Percentiles rank a stretch among this genome's conserved stretches.
Conservation (phyloP, 371 early-diverging fungal species). For the Amoeboaphelidium occidentale region DNA sequence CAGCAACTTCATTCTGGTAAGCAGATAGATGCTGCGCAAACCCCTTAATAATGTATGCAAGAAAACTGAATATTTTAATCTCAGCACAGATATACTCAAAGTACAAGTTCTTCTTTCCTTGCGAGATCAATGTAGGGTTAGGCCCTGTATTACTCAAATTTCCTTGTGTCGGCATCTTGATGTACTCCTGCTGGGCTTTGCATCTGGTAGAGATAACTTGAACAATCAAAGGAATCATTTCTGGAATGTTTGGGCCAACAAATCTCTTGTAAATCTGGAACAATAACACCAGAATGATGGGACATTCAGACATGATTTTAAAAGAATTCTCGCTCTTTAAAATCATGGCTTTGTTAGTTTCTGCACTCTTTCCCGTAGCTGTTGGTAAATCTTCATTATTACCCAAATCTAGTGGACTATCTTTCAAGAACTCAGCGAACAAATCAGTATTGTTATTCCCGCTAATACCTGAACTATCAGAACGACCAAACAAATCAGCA, state of each 20-base stretch:
- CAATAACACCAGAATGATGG: constrained; percentile 83
- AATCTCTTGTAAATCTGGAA: constrained; percentile 61
- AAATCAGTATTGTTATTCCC: too few relatives aligned
- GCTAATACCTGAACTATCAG: too few relatives aligned
- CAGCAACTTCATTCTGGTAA: constrained; percentile 56
- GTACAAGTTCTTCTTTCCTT: too few relatives aligned
- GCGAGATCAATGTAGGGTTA: too few relatives aligned
- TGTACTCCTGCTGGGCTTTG: background rate
- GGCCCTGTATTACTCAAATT: too few relatives aligned
- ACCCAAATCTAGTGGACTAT: too few relatives aligned
- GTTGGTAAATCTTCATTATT: background rate
- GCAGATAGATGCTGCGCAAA: constrained; percentile 39
- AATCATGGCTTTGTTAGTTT: constrained; percentile 23
- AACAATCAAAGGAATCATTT: constrained; percentile 68
- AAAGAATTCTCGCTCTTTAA: constrained; percentile 62
- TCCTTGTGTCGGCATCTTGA: too few relatives aligned
- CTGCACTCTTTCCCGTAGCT: constrained; percentile 6
- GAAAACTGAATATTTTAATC: constrained; percentile 69
- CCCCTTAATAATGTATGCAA: constrained; percentile 72
- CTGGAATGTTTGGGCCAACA: constrained; percentile 46
- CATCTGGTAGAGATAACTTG: constrained; percentile 12
- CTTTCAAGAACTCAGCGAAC: too few relatives aligned
- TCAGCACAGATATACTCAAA: constrained; percentile 3
- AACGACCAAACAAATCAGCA: too few relatives aligned
- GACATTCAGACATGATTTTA: constrained; percentile 90